A percentile compares a stretch with the other conserved stretches of the same genome.
phyloP scores from a whole-genome alignment of 2,329 filamentous ascomycete species.

The Claviceps monticola region DNA sequence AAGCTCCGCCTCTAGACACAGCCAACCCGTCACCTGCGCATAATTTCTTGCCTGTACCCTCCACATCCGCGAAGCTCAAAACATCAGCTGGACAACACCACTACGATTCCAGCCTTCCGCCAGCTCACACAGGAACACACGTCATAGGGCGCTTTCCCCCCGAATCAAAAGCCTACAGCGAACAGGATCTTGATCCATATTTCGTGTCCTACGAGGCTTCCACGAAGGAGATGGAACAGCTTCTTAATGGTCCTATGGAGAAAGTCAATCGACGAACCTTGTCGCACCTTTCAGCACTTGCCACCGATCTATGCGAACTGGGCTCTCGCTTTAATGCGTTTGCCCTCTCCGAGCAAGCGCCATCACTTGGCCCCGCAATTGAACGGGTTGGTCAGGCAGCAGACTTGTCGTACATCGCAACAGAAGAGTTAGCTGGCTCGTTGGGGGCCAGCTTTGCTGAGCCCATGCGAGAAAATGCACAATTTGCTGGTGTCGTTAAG shows the following conservation, averaged over 20 bases:
- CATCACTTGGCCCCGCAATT: slow-evolving; percentile 79
- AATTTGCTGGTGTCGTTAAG: slow-evolving; percentile 90
- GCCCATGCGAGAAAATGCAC: slow-evolving; percentile 93
- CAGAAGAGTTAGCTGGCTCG: slow-evolving; percentile 74
- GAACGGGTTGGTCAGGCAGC: slow-evolving; percentile 90
- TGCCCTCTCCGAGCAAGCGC: slow-evolving; percentile 82
- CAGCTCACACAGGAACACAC: slow-evolving; percentile 34
- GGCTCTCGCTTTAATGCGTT: slow-evolving; percentile 96
- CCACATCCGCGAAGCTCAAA: slow-evolving; percentile 74
- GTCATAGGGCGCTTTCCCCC: slow-evolving; percentile 72
- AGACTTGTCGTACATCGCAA: slow-evolving; percentile 91
- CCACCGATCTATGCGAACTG: slow-evolving; percentile 79
- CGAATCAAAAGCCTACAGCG: slow-evolving; percentile 59
- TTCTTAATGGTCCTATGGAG: slow-evolving; percentile 87
- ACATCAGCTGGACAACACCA: slow-evolving; percentile 28
- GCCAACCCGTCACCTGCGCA: slow-evolving; percentile 87
- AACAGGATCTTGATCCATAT: slow-evolving; percentile 88
- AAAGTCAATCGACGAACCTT: slow-evolving; percentile 88
- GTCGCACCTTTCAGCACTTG: slow-evolving; percentile 69
- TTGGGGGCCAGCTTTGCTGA: slow-evolving; percentile 93
- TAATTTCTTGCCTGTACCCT: slow-evolving; percentile 73
- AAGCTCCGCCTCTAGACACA: slow-evolving; percentile 86
- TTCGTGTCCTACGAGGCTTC: slow-evolving; percentile 88
- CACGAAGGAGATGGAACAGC: slow-evolving; percentile 77
- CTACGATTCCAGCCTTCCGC: slow-evolving; percentile 21